Conservation (phyloP, 2,329 filamentous ascomycete genomes). For the Pyricularia sp. region DNA sequence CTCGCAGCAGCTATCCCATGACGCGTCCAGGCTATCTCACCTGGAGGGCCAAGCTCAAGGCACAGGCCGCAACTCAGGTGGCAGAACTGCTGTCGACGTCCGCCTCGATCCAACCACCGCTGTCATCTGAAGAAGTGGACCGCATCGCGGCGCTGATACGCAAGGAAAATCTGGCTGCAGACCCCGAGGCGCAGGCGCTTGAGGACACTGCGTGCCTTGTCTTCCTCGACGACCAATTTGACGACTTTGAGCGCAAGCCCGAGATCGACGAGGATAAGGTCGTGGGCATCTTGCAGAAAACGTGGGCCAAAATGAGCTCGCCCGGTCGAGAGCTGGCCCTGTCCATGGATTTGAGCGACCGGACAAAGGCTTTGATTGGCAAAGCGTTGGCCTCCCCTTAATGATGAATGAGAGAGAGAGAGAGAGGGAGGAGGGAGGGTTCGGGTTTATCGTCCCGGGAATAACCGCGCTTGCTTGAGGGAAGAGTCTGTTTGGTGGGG, state of each 20-base stretch:
- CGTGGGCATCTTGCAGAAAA: conserved; percentile 56
- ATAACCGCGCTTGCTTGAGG: background rate
- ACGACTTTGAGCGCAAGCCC: conserved; percentile 57
- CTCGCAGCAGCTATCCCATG: conserved; percentile 58
- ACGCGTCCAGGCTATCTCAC: conserved; percentile 63
- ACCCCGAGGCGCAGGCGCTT: conserved; percentile 45
- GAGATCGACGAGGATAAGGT: conserved; percentile 66
- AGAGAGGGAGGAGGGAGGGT: background rate
- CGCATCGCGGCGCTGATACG: conserved; percentile 59
- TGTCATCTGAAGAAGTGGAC: conserved; percentile 37
- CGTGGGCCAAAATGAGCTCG: conserved; percentile 63
- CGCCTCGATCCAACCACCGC: conserved; percentile 20
- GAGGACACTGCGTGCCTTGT: conserved; percentile 82
- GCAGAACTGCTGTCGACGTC: conserved; percentile 39
- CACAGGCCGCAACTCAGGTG: conserved; percentile 42
- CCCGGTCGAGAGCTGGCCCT: conserved; percentile 51
- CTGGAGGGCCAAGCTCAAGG: conserved; percentile 65
- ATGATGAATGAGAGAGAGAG: background rate
- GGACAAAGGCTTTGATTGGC: conserved; percentile 45
- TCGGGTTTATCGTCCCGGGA: background rate
- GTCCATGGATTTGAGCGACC: conserved; percentile 46
- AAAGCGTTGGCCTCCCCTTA: conserved; percentile 38
- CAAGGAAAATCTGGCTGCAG: conserved; percentile 57
- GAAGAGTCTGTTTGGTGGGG: background rate
- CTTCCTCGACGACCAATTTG: conserved; percentile 78